Conservation (phyloP, 169 alveolate species). For the Ichthyophthirius multifiliis region DNA sequence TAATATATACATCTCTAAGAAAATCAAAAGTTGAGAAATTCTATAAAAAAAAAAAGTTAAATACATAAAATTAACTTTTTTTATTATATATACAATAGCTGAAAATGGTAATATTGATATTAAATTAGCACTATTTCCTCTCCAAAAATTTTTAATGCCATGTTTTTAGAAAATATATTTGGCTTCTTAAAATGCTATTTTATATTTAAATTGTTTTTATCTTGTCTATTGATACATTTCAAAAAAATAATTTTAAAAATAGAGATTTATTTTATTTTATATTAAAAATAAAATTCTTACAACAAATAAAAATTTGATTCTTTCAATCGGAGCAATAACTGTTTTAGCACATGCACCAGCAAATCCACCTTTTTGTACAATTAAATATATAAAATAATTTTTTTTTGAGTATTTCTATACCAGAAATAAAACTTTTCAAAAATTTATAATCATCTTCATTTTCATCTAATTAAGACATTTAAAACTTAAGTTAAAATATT, state of each 20-base stretch:
- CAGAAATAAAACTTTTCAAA: too few relatives aligned
- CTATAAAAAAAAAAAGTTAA: neutral
- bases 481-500: too few relatives aligned
- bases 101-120: slow-evolving; percentile 33
- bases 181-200: slow-evolving; percentile 23
- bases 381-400: too few relatives aligned
- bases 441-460: too few relatives aligned
- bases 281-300: neutral
- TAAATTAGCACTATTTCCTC: slow-evolving; percentile 38
- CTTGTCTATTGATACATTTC: slow-evolving; percentile 10
- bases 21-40: slow-evolving; percentile 36
- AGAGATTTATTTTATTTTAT: neutral
- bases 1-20: slow-evolving; percentile 21
- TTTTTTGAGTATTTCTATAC: too few relatives aligned
- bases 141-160: slow-evolving; percentile 37
- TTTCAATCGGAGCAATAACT: slow-evolving; percentile 39
- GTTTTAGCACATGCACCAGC: slow-evolving; percentile 45
- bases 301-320: slow-evolving; percentile 31
- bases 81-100: slow-evolving; percentile 8
- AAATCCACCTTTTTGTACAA: slow-evolving; percentile 28
- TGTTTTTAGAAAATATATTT: slow-evolving; percentile 20
- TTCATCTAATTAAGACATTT: too few relatives aligned
- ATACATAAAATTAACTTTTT: neutral
- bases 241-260: neutral
- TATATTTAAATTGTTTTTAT: slow-evolving; percentile 14